These are phyloP conservation scores for Nigrospora sphaerica DNA, from an alignment of 2,329 filamentous ascomycete species.

Conservation along the genomic window DNA sequence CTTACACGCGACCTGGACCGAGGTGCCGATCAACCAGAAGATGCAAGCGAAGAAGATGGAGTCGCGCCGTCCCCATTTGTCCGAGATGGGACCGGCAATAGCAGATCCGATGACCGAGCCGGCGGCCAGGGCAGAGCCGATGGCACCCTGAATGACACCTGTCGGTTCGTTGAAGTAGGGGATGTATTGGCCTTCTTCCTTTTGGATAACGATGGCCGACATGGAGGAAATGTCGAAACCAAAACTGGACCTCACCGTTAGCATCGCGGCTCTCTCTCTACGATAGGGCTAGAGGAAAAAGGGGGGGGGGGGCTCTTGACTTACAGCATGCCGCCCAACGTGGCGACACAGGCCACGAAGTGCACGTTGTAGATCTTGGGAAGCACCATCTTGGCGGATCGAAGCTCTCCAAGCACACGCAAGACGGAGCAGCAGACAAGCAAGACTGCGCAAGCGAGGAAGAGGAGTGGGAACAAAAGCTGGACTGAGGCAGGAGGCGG, in stretches of 20 bases:
- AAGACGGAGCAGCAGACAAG: background rate
- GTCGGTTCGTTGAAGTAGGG: constrained; percentile 42
- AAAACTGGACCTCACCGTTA: constrained; percentile 19
- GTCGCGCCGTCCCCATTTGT: constrained; percentile 38
- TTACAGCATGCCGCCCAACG: constrained; percentile 41
- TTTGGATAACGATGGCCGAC: constrained; percentile 43
- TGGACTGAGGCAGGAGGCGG: background rate
- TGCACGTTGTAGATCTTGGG: constrained; percentile 48
- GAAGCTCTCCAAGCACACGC: background rate
- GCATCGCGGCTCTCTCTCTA: background rate
- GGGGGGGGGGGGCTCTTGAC: constrained; percentile 7
- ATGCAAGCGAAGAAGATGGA: constrained; percentile 36
- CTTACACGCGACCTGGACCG: constrained; percentile 51
- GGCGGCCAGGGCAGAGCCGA: constrained; percentile 43
- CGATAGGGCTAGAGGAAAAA: background rate
- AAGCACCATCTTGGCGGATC: constrained; percentile 13
- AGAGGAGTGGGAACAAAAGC: background rate
- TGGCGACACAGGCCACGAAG: constrained; percentile 43
- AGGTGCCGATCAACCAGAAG: constrained; percentile 50
- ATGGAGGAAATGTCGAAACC: constrained; percentile 53
- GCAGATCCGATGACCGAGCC: constrained; percentile 44
- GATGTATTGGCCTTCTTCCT: constrained; percentile 36
- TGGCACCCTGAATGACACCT: constrained; percentile 40
- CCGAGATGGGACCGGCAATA: constrained; percentile 40
- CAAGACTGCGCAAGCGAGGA: background rate